Evolutionary conservation across 768 basidiomycete species (phyloP).

Genomic region (Boletus vermiculosoides): DNA sequence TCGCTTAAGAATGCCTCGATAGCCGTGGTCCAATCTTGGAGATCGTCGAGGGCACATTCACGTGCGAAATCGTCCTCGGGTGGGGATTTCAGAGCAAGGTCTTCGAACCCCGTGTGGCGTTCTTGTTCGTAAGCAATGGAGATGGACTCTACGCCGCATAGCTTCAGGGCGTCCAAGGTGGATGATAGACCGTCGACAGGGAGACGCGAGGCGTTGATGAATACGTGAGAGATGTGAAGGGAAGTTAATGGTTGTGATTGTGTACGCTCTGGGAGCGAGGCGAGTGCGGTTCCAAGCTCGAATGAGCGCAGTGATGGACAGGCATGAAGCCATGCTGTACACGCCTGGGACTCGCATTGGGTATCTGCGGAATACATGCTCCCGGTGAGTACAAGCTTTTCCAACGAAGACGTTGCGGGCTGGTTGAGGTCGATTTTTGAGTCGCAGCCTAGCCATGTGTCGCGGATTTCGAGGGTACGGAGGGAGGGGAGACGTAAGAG

Average conservation of each 20-base stretch:
- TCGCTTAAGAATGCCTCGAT: constrained; percentile 20
- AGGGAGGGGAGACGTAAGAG: constrained; percentile 64
- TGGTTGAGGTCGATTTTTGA: constrained; percentile 16
- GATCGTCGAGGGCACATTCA: constrained; percentile 33
- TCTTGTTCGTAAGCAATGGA: constrained; percentile 22
- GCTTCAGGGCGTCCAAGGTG: constrained; percentile 19
- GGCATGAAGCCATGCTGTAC: constrained; percentile 25
- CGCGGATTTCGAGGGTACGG: constrained; percentile 58
- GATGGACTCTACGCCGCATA: constrained; percentile 22
- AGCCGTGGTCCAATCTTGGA: constrained; percentile 27
- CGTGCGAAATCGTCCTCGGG: constrained; percentile 25
- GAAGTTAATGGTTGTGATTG: not conserved
- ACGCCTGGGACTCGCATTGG: constrained; percentile 22
- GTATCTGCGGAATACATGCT: constrained; percentile 29
- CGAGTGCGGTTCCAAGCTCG: constrained; percentile 25
- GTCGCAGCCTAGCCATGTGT: constrained; percentile 62
- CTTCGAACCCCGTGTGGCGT: not conserved
- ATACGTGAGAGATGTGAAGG: constrained; percentile 21
- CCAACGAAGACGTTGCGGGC: constrained; percentile 2
- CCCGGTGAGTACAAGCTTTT: constrained; percentile 29
- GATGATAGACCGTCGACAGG: constrained; percentile 21
- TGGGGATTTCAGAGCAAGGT: not conserved
- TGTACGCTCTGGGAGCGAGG: constrained; percentile 2
- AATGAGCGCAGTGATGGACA: constrained; percentile 24
- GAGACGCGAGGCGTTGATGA: constrained; percentile 29